Conservation (phyloP, 441 rosid species). For the Eutrema salsugineum region DNA sequence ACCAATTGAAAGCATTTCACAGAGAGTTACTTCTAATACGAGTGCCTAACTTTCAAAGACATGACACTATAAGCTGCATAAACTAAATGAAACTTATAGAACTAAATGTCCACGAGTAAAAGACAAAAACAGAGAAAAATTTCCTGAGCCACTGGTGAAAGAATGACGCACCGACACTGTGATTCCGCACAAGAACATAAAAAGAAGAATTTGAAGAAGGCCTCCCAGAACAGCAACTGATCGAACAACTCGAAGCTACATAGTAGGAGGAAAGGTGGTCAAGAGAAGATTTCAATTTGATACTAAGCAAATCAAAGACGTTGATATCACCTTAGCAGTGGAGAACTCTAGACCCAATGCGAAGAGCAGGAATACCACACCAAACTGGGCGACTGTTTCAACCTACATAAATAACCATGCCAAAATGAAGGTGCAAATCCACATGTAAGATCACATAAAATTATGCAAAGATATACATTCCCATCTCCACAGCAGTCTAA, state of each 20-base stretch:
- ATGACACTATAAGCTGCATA: neutral
- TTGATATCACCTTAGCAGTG: slow-evolving; percentile 62
- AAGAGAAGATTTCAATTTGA: slow-evolving; percentile 5
- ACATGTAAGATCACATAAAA: neutral
- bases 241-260: slow-evolving; percentile 93
- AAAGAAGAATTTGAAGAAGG: slow-evolving; percentile 83
- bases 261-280: slow-evolving; percentile 9
- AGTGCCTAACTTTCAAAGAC: neutral
- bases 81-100: neutral
- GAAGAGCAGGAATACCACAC: slow-evolving; percentile 90
- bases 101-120: neutral
- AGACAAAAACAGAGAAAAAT: neutral
- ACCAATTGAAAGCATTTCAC: slow-evolving; percentile 2
- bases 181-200: slow-evolving; percentile 87
- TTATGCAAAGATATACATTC: neutral
- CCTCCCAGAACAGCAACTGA: slow-evolving; percentile 95
- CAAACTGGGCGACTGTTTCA: slow-evolving; percentile 98
- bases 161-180: slow-evolving; percentile 62
- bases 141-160: neutral
- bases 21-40: neutral
- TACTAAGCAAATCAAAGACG: neutral
- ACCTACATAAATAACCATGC: slow-evolving; percentile 42
- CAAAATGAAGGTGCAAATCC: slow-evolving; percentile 8
- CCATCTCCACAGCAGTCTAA: neutral
- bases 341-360: slow-evolving; percentile 97